Conservation (phyloP, 2,329 filamentous ascomycete species). For the Phyllosticta citrichinensis region DNA sequence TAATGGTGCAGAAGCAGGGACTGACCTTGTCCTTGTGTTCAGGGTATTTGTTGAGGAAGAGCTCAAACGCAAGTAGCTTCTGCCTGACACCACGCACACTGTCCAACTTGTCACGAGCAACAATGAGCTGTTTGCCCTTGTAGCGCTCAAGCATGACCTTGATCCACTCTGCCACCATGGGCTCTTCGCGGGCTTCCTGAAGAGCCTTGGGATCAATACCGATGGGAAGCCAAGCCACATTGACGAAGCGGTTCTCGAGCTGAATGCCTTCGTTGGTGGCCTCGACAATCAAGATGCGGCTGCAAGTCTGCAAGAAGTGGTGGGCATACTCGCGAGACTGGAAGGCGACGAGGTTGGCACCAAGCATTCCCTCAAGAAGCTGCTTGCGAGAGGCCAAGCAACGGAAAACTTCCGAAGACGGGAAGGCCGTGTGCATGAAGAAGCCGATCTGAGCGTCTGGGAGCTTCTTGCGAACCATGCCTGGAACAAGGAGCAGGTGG, state of each 20-base stretch:
- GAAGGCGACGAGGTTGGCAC: conserved; percentile 85
- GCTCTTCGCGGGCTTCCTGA: conserved; percentile 57
- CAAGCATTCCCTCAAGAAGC: conserved; percentile 83
- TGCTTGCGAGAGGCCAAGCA: conserved; percentile 81
- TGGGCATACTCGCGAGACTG: conserved; percentile 88
- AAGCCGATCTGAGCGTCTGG: conserved; percentile 94
- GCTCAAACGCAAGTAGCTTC: conserved; percentile 83
- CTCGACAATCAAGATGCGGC: conserved; percentile 79
- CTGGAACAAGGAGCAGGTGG: conserved; percentile 78
- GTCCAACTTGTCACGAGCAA: conserved; percentile 89
- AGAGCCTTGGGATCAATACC: conserved; percentile 80
- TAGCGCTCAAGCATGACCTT: conserved; percentile 73
- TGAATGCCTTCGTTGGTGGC: conserved; percentile 81
- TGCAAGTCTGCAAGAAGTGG: conserved; percentile 94
- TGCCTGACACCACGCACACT: conserved; percentile 85
- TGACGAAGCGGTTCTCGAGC: conserved; percentile 85
- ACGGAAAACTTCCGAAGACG: conserved; percentile 90
- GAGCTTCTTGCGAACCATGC: conserved; percentile 79
- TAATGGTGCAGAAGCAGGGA: not conserved
- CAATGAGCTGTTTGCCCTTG: conserved; percentile 79
- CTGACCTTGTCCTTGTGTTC: conserved; percentile 67
- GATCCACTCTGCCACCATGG: conserved; percentile 70
- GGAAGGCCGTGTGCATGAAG: conserved; percentile 91
- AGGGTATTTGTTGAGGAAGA: conserved; percentile 90
- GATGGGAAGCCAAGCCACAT: conserved; percentile 76